These are phyloP conservation scores for Dendrobium nobile DNA, from an alignment of 106 monocot species.

Conservation along the genomic window DNA sequence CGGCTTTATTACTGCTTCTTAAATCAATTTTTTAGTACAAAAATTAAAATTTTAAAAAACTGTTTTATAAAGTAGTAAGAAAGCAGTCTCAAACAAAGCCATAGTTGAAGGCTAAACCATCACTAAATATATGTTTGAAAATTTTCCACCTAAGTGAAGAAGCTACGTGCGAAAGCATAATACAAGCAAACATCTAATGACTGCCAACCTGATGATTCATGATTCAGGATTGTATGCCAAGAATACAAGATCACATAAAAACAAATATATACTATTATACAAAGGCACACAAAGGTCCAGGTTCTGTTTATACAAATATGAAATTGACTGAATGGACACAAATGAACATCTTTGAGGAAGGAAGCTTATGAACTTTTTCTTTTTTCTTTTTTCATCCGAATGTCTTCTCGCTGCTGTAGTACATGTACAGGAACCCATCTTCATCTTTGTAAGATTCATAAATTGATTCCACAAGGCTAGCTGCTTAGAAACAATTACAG, in stretches of 20 bases:
- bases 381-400: conserved; percentile 19
- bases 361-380: neutral
- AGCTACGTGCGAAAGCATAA: too few relatives aligned
- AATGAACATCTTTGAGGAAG: neutral
- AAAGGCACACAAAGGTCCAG: neutral
- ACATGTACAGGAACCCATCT: conserved; percentile 66
- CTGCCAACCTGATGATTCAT: too few relatives aligned
- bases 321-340: neutral
- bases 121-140: too few relatives aligned
- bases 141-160: too few relatives aligned
- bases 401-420: conserved; percentile 67
- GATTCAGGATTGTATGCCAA: neutral
- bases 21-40: too few relatives aligned
- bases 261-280: neutral
- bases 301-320: neutral
- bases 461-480: conserved; percentile 29
- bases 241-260: neutral
- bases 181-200: too few relatives aligned
- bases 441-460: conserved; percentile 51
- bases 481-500: conserved; percentile 11
- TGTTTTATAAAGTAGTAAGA: too few relatives aligned
- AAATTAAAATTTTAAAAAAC: too few relatives aligned
- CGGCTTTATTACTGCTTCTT: too few relatives aligned
- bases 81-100: too few relatives aligned
- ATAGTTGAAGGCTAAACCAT: too few relatives aligned